These are phyloP conservation scores for Entomortierella lignicola DNA, from an alignment of 192 early-diverging fungal species.

Conservation along the genomic window DNA sequence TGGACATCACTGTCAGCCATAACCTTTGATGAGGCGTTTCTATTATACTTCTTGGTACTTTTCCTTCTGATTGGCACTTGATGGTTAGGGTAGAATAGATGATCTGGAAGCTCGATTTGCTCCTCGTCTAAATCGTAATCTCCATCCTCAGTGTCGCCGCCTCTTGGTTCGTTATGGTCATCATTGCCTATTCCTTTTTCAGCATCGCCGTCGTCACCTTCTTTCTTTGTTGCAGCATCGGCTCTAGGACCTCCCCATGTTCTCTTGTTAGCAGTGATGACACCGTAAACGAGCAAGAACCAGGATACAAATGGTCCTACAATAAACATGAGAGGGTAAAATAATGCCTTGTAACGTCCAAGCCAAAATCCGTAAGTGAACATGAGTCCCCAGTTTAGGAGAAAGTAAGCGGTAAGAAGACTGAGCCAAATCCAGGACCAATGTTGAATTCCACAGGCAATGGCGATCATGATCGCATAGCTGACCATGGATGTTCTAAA, in stretches of 20 bases:
- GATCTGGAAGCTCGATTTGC: constrained; percentile 16
- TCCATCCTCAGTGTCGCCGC: neutral
- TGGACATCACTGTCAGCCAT: neutral
- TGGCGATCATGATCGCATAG: constrained; percentile 5
- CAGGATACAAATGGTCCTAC: constrained; percentile 25
- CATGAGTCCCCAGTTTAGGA: constrained; percentile 12
- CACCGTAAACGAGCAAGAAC: constrained; percentile 24
- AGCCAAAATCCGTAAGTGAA: constrained; percentile 18
- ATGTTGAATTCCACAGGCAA: constrained; percentile 5
- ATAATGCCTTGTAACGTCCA: constrained; percentile 18
- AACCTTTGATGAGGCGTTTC: neutral
- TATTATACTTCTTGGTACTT: too few relatives aligned
- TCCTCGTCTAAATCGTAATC: neutral
- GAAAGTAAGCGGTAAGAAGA: constrained; percentile 6
- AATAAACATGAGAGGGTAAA: constrained; percentile 24
- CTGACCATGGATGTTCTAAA: constrained; percentile 29
- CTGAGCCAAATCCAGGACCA: constrained; percentile 22
- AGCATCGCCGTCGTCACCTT: neutral
- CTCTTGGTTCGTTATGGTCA: neutral
- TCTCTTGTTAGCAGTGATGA: constrained; percentile 25
- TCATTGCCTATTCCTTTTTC: neutral
- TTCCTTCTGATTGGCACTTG: neutral
- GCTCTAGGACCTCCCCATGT: constrained; percentile 20
- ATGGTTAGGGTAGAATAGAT: constrained; percentile 18
- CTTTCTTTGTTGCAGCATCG: constrained; percentile 9